These are phyloP conservation scores for Scortechinia acanthostroma DNA, from an alignment of 2,329 filamentous ascomycete genomes.

Conservation along the genomic window DNA sequence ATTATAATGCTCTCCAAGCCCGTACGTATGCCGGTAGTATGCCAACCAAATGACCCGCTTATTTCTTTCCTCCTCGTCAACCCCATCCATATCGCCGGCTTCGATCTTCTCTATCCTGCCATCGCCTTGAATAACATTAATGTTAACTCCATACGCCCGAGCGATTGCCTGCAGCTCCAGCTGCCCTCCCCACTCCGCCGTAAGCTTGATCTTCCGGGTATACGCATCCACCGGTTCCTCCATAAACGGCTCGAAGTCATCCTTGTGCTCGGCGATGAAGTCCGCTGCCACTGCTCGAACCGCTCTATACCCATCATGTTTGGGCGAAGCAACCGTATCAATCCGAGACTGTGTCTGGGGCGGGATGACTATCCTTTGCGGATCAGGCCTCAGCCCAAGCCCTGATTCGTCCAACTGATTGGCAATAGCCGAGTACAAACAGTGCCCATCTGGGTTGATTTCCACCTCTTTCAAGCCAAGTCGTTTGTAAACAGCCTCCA, in stretches of 20 bases:
- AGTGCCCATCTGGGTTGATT: constrained; percentile 87
- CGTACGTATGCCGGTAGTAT: constrained; percentile 90
- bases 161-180: constrained; percentile 82
- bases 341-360: constrained; percentile 6
- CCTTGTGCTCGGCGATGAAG: constrained; percentile 68
- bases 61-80: constrained; percentile 28
- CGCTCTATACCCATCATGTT: constrained; percentile 47
- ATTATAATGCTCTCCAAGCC: constrained; percentile 95
- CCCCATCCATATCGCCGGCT: constrained; percentile 22
- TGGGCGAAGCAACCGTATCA: constrained; percentile 19
- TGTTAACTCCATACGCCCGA: constrained; percentile 70
- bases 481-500: constrained; percentile 60
- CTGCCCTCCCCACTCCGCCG: constrained; percentile 93
- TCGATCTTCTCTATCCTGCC: constrained; percentile 72
- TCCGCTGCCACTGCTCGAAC: constrained; percentile 68
- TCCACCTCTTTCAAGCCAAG: constrained; percentile 67
- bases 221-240: constrained; percentile 74
- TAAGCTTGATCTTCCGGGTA: constrained; percentile 70
- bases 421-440: constrained; percentile 84
- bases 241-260: constrained; percentile 81
- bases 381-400: constrained; percentile 27
- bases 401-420: constrained; percentile 63
- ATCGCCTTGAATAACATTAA: constrained; percentile 74
- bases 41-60: constrained; percentile 75
- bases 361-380: constrained; percentile 6